phyloP scores from a whole-genome alignment of 768 basidiomycete genomes.

The Collybia mongolica region DNA sequence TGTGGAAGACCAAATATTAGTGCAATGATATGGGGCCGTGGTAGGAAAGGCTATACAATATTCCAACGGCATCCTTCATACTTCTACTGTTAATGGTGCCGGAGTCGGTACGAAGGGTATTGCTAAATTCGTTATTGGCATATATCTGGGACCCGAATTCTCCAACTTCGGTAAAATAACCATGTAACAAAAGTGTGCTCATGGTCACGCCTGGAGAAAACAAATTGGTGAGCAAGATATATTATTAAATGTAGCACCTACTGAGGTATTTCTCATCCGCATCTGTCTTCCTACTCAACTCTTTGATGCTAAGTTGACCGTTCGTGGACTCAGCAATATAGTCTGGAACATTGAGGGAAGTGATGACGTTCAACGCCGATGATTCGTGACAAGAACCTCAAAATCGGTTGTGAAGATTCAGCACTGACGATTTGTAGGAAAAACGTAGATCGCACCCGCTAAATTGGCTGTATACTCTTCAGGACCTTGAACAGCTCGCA shows the following conservation, averaged over 20 bases:
- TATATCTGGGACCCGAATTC: slow-evolving; percentile 2
- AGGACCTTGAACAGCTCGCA: slow-evolving; percentile 4
- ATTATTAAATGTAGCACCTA: background rate
- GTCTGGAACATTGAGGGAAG: slow-evolving; percentile 4
- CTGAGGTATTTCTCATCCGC: slow-evolving; percentile 3
- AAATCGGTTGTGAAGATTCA: too few relatives aligned
- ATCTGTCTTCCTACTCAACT: background rate
- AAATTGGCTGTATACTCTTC: slow-evolving; percentile 9
- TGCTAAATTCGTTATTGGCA: slow-evolving; percentile 5
- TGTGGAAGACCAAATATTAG: too few relatives aligned
- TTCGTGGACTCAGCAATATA: slow-evolving; percentile 1
- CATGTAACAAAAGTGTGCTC: slow-evolving; percentile 4
- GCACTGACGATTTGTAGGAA: background rate
- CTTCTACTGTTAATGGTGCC: background rate
- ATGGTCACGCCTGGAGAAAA: slow-evolving; percentile 3
- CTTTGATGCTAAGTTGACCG: background rate
- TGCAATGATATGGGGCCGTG: too few relatives aligned
- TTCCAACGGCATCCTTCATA: slow-evolving; percentile 9
- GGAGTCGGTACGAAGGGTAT: slow-evolving; percentile 4
- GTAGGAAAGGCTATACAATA: background rate
- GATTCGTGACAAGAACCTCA: slow-evolving; percentile 8
- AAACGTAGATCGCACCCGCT: background rate
- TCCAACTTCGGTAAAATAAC: slow-evolving; percentile 8
- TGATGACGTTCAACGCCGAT: slow-evolving; percentile 4
- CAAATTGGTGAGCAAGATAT: too few relatives aligned